Evolutionary conservation across 2,329 filamentous ascomycete species (phyloP).

Genomic region (Biscogniauxia marginata): DNA sequence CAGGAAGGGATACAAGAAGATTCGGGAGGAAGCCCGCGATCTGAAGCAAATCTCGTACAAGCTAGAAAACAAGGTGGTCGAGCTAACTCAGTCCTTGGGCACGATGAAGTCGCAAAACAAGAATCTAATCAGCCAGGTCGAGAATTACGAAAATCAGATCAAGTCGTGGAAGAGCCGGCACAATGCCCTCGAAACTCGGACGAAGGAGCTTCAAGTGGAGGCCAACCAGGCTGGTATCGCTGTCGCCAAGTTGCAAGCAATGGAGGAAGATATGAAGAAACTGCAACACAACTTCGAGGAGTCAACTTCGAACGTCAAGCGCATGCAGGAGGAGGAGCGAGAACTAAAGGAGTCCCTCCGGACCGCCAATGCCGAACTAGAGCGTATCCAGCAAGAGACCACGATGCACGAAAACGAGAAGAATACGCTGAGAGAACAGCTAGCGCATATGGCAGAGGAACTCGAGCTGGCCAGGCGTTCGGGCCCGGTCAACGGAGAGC

Average conservation of each 20-base stretch:
- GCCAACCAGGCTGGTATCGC: conserved; percentile 97
- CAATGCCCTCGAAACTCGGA: conserved; percentile 82
- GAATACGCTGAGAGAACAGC: conserved; percentile 77
- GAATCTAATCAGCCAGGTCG: conserved; percentile 78
- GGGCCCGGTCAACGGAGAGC: conserved; percentile 69
- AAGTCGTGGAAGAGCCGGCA: conserved; percentile 94
- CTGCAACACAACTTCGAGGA: conserved; percentile 88
- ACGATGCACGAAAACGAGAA: conserved; percentile 82
- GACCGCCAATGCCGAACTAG: conserved; percentile 75
- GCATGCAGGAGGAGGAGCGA: conserved; percentile 92
- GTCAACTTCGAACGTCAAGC: conserved; percentile 84
- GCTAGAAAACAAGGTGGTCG: conserved; percentile 98
- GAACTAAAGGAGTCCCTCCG: conserved; percentile 80
- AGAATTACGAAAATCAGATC: conserved; percentile 94
- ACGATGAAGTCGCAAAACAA: conserved; percentile 96
- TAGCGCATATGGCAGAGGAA: conserved; percentile 87
- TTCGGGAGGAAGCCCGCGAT: conserved; percentile 94
- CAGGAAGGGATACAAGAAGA: conserved; percentile 79
- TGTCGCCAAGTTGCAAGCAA: conserved; percentile 81
- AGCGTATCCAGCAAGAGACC: conserved; percentile 72
- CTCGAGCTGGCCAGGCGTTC: conserved; percentile 82
- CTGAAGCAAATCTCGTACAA: conserved; percentile 99
- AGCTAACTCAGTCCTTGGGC: conserved; percentile 90
- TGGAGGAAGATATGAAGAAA: conserved; percentile 95
- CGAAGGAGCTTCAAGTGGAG: conserved; percentile 92